Conservation (phyloP, 2,329 filamentous ascomycete species). For the Exophiala aquamarina region DNA sequence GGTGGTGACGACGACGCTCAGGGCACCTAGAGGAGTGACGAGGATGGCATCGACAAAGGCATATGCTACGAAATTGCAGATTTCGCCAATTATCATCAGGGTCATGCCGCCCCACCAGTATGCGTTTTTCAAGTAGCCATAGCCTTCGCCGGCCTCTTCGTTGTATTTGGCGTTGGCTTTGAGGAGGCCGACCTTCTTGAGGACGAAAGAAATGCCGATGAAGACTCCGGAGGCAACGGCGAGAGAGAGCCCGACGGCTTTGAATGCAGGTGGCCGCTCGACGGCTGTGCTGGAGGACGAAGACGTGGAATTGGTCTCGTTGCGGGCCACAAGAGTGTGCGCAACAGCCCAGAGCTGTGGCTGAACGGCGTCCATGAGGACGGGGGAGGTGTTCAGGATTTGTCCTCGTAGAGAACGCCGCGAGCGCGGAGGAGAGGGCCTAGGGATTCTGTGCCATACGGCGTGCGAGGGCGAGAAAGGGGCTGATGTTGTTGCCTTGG, state of each 20-base stretch:
- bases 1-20: slow-evolving; percentile 90
- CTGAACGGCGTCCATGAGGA: slow-evolving; percentile 19
- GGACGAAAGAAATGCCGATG: slow-evolving; percentile 90
- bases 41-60: slow-evolving; percentile 95
- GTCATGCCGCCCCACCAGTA: slow-evolving; percentile 98
- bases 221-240: slow-evolving; percentile 86
- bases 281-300: slow-evolving; percentile 11
- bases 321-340: slow-evolving; percentile 26
- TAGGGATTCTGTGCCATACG: too few species aligned
- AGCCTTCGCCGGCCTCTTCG: slow-evolving; percentile 91
- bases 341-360: slow-evolving; percentile 25
- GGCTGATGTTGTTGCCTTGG: too few species aligned
- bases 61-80: slow-evolving; percentile 97
- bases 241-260: slow-evolving; percentile 80
- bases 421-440: too few species aligned
- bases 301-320: slow-evolving; percentile 23
- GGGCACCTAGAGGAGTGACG: slow-evolving; percentile 85
- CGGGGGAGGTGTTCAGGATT: background rate
- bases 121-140: slow-evolving; percentile 91
- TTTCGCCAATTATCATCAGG: slow-evolving; percentile 93
- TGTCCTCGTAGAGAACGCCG: too few species aligned
- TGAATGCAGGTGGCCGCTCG: slow-evolving; percentile 64
- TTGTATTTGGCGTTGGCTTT: slow-evolving; percentile 96
- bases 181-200: slow-evolving; percentile 90
- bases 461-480: too few species aligned